Evolutionary conservation across 2,329 filamentous ascomycete species (phyloP), one percentile per base, ranked within the genome.

Genomic region (Penicillium sp.): DNA sequence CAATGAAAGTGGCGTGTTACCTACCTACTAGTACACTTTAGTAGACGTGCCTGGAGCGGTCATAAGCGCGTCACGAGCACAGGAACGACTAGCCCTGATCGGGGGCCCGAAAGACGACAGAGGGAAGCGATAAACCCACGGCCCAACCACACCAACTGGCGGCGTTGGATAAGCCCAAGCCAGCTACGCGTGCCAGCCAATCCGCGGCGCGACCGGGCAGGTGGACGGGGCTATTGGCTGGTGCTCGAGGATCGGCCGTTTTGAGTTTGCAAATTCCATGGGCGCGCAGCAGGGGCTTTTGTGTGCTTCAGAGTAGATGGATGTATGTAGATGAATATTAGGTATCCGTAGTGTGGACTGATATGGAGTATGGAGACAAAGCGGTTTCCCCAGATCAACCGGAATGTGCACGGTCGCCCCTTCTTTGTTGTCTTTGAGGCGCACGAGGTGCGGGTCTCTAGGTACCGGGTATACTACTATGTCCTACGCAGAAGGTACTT

Each of bases 91-190:
- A 56, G 32, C 12, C 55, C 51, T 51, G 21, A 58, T 58, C 44
- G 44, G 50, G n/a, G n/a, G n/a, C n/a, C n/a, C n/a, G n/a, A n/a
- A n/a, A n/a, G n/a, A n/a, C n/a, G n/a, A 40, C 36, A 15, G 2
- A 5, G 15, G 13, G 4, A 40, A 9, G 1, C 33, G 26, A 26
- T 23, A 33, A 18, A 8, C 21, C 24, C 61, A 63, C 61, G 61
- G 60, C 56, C 61, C 61, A 63, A 63, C 61, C 61, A 63, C 21
- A 54, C 41, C 32, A 42, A 47, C 49, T 18, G 46, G 10, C 30
- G 18, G 44, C 51, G 36, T 40, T 63, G 51, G 61, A 63, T 61
- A 63, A 63, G 54, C 49, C 56, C 46, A 52, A 51, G 58, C 54
- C 61, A 56, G 55, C 56, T 57, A 36, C 46, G 13, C 29, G 32